These are phyloP conservation scores for Spatholobus suberectus DNA, from an alignment of 306 rosid species.

Conservation along the genomic window DNA sequence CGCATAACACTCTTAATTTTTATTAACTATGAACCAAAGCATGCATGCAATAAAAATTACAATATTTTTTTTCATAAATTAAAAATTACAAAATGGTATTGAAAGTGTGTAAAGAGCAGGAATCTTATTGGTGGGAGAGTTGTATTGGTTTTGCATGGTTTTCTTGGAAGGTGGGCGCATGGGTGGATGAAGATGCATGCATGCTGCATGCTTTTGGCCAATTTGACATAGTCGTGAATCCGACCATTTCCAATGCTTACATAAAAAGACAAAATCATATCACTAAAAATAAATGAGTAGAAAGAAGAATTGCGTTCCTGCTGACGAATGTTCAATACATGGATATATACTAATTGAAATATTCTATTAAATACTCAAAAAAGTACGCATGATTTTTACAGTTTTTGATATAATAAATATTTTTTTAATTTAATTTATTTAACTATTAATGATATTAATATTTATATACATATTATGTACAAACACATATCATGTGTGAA, in stretches of 20 bases:
- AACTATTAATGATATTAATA: too few species aligned
- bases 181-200: conserved; percentile 32
- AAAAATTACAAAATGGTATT: neutral
- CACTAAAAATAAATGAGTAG: neutral
- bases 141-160: neutral
- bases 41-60: neutral
- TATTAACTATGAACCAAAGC: neutral
- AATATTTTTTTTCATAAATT: neutral
- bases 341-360: too few species aligned
- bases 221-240: conserved; percentile 27
- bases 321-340: neutral
- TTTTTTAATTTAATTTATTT: too few species aligned
- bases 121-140: neutral
- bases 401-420: too few species aligned
- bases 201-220: conserved; percentile 31
- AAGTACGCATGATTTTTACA: neutral
- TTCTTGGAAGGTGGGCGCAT: conserved; percentile 43
- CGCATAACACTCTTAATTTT: too few species aligned
- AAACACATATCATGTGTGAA: neutral
- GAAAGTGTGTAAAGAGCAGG: neutral
- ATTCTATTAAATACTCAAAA: too few species aligned
- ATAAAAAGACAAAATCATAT: neutral
- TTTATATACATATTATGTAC: neutral
- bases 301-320: neutral
- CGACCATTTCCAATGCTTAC: conserved; percentile 31